phyloP scores from a whole-genome alignment of 441 rosid species.

The Caryocar brasiliense region DNA sequence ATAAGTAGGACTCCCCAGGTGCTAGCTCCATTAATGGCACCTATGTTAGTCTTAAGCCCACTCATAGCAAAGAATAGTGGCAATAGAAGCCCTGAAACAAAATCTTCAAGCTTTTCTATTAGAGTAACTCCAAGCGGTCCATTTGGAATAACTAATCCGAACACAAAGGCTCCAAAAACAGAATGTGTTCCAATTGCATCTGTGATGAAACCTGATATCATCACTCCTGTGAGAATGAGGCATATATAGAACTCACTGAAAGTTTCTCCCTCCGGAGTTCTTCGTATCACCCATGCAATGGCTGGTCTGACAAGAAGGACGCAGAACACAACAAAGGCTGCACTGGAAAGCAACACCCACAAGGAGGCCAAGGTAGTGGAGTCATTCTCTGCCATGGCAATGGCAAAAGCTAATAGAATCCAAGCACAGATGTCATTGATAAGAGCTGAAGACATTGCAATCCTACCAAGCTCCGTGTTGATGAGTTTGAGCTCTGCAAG shows the following conservation, averaged over 20 bases:
- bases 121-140: constrained; percentile 84
- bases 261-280: constrained; percentile 83
- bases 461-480: constrained; percentile 70
- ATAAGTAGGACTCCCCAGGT: constrained; percentile 48
- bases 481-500: constrained; percentile 89
- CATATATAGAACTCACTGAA: constrained; percentile 70
- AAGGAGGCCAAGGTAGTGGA: constrained; percentile 45
- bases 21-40: constrained; percentile 25
- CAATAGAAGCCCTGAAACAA: constrained; percentile 76
- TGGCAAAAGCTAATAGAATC: constrained; percentile 73
- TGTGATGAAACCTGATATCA: constrained; percentile 88
- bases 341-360: constrained; percentile 61
- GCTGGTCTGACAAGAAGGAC: constrained; percentile 56
- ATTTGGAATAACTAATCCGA: constrained; percentile 79
- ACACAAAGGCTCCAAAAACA: constrained; percentile 88
- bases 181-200: constrained; percentile 95
- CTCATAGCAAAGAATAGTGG: constrained; percentile 93
- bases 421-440: constrained; percentile 86
- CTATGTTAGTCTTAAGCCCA: constrained; percentile 67
- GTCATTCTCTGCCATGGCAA: constrained; percentile 68
- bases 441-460: constrained; percentile 88
- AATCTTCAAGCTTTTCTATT: constrained; percentile 87
- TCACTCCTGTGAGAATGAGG: constrained; percentile 86
- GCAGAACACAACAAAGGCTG: constrained; percentile 41
- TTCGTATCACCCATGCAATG: constrained; percentile 56